Evolutionary conservation across 371 early-diverging fungal species (phyloP).

Genomic region (Zancudomyces culisetae): DNA sequence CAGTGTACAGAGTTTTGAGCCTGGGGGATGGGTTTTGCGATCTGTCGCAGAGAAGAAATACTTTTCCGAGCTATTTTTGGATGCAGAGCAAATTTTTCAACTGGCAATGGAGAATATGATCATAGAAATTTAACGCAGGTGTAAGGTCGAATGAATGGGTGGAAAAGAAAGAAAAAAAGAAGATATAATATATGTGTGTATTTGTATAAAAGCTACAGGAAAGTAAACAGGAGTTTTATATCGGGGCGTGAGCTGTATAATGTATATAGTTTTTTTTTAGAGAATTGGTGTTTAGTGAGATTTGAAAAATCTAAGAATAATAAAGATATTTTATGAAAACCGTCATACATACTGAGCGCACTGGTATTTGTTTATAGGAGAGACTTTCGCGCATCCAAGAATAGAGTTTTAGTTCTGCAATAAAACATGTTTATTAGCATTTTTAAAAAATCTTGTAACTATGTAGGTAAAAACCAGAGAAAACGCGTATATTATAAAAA

Average conservation of each 20-base stretch:
- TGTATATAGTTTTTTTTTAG: background rate
- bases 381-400: background rate
- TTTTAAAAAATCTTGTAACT: background rate
- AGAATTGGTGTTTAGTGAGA: background rate
- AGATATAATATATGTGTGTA: background rate
- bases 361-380: background rate
- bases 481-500: background rate
- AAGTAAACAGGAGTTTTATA: background rate
- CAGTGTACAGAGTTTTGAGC: constrained; percentile 16
- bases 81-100: background rate
- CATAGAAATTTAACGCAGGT: background rate
- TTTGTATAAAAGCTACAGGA: background rate
- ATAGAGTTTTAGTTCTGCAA: background rate
- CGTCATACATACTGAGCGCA: background rate
- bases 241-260: background rate
- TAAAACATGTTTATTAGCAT: background rate
- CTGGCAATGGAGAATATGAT: background rate
- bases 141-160: background rate
- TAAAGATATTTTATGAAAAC: background rate
- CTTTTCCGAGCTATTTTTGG: background rate
- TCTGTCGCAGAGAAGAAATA: constrained; percentile 13
- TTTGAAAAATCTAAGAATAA: background rate
- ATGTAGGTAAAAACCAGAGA: background rate
- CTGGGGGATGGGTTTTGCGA: constrained; percentile 16
- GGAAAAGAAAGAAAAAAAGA: background rate